Evolutionary conservation across 2,329 filamentous ascomycete species (phyloP), one percentile per base, ranked within the genome.

Genomic region (Neocucurbitaria cava): DNA sequence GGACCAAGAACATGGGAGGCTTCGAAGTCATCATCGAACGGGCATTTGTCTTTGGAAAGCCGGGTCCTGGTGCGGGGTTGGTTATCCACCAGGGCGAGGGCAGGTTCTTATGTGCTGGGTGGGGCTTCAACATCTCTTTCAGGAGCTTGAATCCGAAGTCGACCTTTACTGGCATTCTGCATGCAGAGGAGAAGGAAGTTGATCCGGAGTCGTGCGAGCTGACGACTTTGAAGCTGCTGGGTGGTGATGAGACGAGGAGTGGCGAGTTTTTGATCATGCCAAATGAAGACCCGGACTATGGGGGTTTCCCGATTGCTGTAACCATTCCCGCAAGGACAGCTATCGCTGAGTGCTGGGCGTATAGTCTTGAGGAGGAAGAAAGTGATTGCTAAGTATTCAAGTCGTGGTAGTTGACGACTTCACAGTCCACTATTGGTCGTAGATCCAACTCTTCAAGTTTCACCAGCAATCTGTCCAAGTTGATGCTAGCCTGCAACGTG

Each of bases 201-300:
- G 65, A 79, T 23, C 60, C 68, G 8, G 70, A 74, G 15, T 76
- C 68, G 2, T 76, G 76, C 1, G 64, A 72, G 47, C 33, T 81
- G 45, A 62, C 59, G 18, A 79, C 76, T 0, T 43, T 75, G 50
- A 69, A 78, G 24, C 58, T 66, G 18, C 54, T 82, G 21, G 78
- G 78, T 49, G 78, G 79, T 0, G 79, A 82, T 42, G 79, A 82
- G 71, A 81, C 78, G 5, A 62, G 77, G 21, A 79, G 78, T 58
- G 82, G 83, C 1, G 70, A 72, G 42, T 80, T 77, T 43, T 64
- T 77, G 17, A 82, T 85, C 58, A 86, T 86, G 84, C 84, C 82
- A 0, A 83, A 79, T 52, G 80, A 84, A 30, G 76, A 83, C 30
- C 82, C 82, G 0, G 82, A 85, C 55, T 85, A 85, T 63, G 83